A percentile compares a stretch with the other conserved stretches of the same genome.
Evolutionary conservation across 305 asterid genomes (phyloP).

Genomic region (Rubia occidens): DNA sequence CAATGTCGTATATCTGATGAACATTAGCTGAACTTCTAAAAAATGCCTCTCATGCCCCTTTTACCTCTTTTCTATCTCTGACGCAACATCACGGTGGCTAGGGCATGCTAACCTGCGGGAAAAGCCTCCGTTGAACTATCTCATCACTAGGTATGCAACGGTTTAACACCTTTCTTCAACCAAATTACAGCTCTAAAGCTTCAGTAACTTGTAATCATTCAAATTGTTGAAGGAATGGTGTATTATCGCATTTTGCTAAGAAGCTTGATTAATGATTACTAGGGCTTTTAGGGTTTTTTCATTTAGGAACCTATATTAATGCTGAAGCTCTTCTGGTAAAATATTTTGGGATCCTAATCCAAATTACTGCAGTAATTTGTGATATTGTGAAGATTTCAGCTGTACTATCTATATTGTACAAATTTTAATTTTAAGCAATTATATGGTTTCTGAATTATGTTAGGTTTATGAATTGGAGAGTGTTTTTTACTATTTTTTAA

Average conservation of each 20-base stretch:
- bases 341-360: not conserved
- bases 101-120: not conserved
- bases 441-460: not conserved
- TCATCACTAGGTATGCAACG: not conserved
- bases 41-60: not conserved
- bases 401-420: not conserved
- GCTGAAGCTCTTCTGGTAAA: not conserved
- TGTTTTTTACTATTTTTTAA: not conserved
- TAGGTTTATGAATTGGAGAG: not conserved
- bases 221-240: not conserved
- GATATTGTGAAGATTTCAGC: constrained; percentile 3
- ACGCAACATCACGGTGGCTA: not conserved
- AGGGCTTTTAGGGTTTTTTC: not conserved
- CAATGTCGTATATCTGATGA: not conserved
- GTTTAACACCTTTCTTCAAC: not conserved
- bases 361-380: not conserved
- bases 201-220: not conserved
- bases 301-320: no score
- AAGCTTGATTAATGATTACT: not conserved
- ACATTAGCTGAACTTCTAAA: not conserved
- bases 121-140: not conserved
- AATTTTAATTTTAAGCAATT: not conserved
- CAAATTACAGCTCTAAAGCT: not conserved
- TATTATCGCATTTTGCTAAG: no score
- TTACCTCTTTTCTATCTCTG: not conserved